Percentiles rank a stretch among this genome's conserved stretches.
Evolutionary conservation across 352 stramenopile species (phyloP).

Genomic region (Pythium oligandrum): DNA sequence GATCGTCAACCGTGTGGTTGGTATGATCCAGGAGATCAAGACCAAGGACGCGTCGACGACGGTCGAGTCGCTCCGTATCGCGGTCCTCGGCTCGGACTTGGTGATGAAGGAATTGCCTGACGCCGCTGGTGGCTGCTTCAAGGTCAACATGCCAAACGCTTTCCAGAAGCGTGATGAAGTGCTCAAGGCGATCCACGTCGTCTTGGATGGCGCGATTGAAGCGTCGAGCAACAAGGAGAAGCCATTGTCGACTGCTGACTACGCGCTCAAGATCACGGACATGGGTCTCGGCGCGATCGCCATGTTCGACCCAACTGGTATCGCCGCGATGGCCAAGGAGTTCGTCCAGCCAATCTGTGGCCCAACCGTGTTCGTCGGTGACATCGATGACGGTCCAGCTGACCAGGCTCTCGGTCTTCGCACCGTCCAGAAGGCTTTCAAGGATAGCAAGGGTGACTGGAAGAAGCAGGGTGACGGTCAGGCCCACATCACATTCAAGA

Average conservation of each 20-base stretch:
- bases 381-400: conserved; percentile 42
- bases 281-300: conserved; percentile 39
- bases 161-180: conserved; percentile 14
- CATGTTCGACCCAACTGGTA: conserved; percentile 40
- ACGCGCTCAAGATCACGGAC: conserved; percentile 32
- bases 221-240: conserved; percentile 32
- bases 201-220: conserved; percentile 43
- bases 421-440: conserved; percentile 38
- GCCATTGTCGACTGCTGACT: conserved; percentile 25
- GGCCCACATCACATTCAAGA: conserved; percentile 36
- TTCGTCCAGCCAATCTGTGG: conserved; percentile 55
- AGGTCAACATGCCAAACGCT: conserved; percentile 27
- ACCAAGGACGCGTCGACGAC: neutral
- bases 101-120: conserved; percentile 6
- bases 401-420: conserved; percentile 35
- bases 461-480: conserved; percentile 33
- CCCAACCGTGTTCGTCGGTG: conserved; percentile 37
- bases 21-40: conserved; percentile 5
- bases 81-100: conserved; percentile 1
- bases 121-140: neutral
- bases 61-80: conserved; percentile 3
- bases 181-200: conserved; percentile 33
- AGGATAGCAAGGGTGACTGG: conserved; percentile 33
- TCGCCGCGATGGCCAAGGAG: conserved; percentile 32
- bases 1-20: conserved; percentile 5